A percentile compares a stretch with the other conserved stretches of the same genome.
Evolutionary conservation across 345 rosid genomes (phyloP).

Genomic region (Dimocarpus longan): DNA sequence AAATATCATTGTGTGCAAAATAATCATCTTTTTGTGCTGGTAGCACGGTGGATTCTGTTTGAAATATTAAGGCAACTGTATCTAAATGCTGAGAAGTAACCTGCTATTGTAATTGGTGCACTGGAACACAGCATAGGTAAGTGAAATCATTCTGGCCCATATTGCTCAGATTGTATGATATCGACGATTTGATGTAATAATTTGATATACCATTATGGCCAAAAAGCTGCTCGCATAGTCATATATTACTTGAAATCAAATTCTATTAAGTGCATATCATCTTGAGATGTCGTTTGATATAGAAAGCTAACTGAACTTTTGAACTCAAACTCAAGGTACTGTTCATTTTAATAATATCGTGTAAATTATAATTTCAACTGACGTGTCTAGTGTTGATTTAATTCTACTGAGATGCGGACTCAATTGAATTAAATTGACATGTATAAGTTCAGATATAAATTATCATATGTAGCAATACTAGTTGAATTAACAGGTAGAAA

Average conservation of each 20-base stretch:
- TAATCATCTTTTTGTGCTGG: neutral
- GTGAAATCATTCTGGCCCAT: neutral
- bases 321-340: too few species aligned
- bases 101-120: neutral
- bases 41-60: neutral
- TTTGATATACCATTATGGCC: neutral
- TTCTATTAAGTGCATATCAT: neutral
- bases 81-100: neutral
- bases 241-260: neutral
- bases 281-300: neutral
- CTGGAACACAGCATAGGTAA: neutral
- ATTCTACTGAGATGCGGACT: neutral
- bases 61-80: neutral
- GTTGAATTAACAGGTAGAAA: too few species aligned
- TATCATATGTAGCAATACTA: too few species aligned
- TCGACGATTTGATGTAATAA: slow-evolving; percentile 2
- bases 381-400: too few species aligned
- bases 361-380: too few species aligned
- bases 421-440: too few species aligned
- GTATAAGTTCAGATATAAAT: neutral
- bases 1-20: neutral
- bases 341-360: too few species aligned
- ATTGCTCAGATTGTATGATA: slow-evolving; percentile 6
- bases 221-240: neutral
- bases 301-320: neutral